A percentile compares a stretch with the other conserved stretches of the same genome.
These are phyloP conservation scores for Nemania sp. DNA, from an alignment of 2,329 filamentous ascomycete species.

Conservation along the genomic window DNA sequence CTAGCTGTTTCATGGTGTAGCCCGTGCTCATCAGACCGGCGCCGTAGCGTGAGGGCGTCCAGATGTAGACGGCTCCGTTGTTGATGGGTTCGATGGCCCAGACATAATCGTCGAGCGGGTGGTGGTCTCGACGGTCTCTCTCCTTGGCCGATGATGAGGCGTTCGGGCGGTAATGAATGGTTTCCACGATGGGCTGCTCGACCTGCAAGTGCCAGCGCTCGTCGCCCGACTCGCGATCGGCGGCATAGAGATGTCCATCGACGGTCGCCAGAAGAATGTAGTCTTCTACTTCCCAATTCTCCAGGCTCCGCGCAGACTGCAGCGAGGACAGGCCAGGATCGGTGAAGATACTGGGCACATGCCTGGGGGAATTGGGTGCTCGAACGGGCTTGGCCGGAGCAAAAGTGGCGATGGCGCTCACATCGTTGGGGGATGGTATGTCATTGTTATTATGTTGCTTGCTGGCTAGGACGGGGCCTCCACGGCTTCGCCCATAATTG, in stretches of 20 bases:
- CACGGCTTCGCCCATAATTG: conserved; percentile 25
- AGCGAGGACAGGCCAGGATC: conserved; percentile 74
- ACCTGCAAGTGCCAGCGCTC: conserved; percentile 84
- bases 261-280: conserved; percentile 99
- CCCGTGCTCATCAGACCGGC: conserved; percentile 66
- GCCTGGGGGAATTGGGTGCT: conserved; percentile 80
- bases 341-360: conserved; percentile 57
- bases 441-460: conserved; percentile 18
- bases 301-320: conserved; percentile 93
- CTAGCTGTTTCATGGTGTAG: conserved; percentile 81
- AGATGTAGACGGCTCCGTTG: conserved; percentile 85
- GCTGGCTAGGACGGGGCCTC: conserved; percentile 29
- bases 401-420: conserved; percentile 96
- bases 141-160: conserved; percentile 56
- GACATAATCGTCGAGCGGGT: conserved; percentile 78
- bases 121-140: conserved; percentile 56
- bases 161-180: conserved; percentile 76
- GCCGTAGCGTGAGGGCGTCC: conserved; percentile 67
- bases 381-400: conserved; percentile 95
- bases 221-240: conserved; percentile 82
- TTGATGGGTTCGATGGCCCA: conserved; percentile 94
- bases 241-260: conserved; percentile 93
- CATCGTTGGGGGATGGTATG: conserved; percentile 59
- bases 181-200: conserved; percentile 88
- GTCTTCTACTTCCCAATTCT: conserved; percentile 99